Evolutionary conservation across 148 eudicot genomes (phyloP), one percentile per base, ranked within the genome.

Genomic region (Gaultheria prostrata): DNA sequence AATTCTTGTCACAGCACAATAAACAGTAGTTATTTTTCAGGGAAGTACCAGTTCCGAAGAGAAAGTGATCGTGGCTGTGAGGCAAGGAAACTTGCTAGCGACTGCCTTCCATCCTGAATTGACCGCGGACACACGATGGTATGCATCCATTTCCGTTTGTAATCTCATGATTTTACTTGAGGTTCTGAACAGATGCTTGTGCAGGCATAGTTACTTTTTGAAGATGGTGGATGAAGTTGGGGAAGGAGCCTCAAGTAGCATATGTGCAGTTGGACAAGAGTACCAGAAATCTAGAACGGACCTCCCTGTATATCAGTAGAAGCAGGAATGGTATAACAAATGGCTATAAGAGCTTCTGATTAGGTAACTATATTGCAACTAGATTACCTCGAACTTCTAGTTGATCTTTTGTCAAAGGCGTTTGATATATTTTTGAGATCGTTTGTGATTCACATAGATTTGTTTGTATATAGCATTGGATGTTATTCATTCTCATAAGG

Each of bases 61-160:
- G 85, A 94, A 91, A 92, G 98, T 93, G 82, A 91, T 93, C 5
- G 98, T 97, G 77, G 99, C 98, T 21, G 94, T 97, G 56, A 97
- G 87, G 87, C 99, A 97, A 83, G 89, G 94, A 57, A 97, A 94
- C 88, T 80, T 97, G 87, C 89, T 97, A 26, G 98, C 90, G 71
- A 97, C 98, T 79, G 97, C 99, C 88, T 97, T 97, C 76, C 99
- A 97, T 84, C 99, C 99, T 20, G 99, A 97, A 83, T 80, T 97
- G 84, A 97, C 99, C 14, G 93, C 95, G 48, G 99, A 94, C 77
- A 91, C 91, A 69, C 86, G 99, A 88, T 96, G 99, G 99, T 92
- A 86, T 28, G 33, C 10, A 71, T 49, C 57, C 43, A 13, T 50
- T 26, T 35, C 18, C 18, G 2, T 21, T 80, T 2, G 33, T n/a